These are phyloP conservation scores for Candida argentea DNA, from an alignment of 805 yeast genomes.

Conservation along the genomic window DNA sequence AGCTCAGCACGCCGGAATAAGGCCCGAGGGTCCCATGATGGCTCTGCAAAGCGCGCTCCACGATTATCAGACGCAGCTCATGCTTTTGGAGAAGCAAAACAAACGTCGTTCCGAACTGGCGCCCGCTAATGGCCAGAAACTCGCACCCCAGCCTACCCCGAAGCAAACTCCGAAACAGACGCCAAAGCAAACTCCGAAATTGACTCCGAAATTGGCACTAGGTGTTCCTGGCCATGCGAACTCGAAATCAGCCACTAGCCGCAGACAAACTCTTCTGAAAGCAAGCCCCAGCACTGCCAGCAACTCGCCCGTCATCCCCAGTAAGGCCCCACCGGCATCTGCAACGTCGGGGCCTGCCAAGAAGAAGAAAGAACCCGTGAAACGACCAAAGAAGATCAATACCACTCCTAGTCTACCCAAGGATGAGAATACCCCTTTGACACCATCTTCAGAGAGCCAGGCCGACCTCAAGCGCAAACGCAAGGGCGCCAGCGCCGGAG, in stretches of 20 bases:
- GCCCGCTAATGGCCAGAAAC: slow-evolving; percentile 23
- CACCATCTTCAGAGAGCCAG: slow-evolving; percentile 31
- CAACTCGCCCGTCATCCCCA: slow-evolving; percentile 24
- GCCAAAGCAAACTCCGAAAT: slow-evolving; percentile 6
- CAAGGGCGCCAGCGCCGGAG: slow-evolving; percentile 15
- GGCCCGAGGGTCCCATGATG: slow-evolving; percentile 19
- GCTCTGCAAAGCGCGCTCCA: slow-evolving; percentile 67
- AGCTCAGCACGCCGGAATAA: too few relatives aligned
- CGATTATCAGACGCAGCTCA: slow-evolving; percentile 73
- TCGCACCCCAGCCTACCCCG: slow-evolving; percentile 14
- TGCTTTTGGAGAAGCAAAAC: slow-evolving; percentile 67
- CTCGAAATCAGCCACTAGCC: too few relatives aligned
- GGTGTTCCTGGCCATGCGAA: neutral
- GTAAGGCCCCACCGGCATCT: slow-evolving; percentile 27
- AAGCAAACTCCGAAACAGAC: slow-evolving; percentile 4
- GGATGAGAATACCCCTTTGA: slow-evolving; percentile 29
- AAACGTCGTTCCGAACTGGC: slow-evolving; percentile 54
- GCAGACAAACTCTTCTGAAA: slow-evolving; percentile 8
- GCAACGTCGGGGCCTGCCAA: slow-evolving; percentile 7
- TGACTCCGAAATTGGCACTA: slow-evolving; percentile 1
- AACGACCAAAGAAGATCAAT: slow-evolving; percentile 25
- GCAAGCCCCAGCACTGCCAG: slow-evolving; percentile 16
- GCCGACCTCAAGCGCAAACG: slow-evolving; percentile 19
- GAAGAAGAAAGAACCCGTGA: slow-evolving; percentile 20
- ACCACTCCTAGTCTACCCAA: slow-evolving; percentile 17